Evolutionary conservation across 208 protist species (phyloP), one percentile per base, ranked within the genome.

Genomic region (Herpetomonas muscarum): DNA sequence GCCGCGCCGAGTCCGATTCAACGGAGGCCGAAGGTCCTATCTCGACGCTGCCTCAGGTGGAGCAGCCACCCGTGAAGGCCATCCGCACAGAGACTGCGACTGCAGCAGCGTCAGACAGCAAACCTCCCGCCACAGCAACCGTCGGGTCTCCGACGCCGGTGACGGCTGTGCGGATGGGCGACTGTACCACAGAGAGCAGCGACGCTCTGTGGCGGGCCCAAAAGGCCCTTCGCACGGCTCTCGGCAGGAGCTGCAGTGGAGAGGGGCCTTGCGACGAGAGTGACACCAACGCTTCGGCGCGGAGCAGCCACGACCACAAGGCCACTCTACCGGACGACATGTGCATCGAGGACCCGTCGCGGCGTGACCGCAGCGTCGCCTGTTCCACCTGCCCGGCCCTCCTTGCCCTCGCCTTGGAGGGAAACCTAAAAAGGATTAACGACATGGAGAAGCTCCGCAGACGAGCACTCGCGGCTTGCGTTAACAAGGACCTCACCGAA

Each of bases 401-500:
- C 5, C 54, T 76, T 15, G 48, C 74, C 1, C 31, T 47, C 21
- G 74, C 69, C n/a, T 31, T 81, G 29, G 34, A 52, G 36, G 29
- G 63, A 13, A 76, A 81, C 51, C 44, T 70, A 19, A 28, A 42
- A 15, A 55, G 59, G 2, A 68, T 77, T 55, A 62, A 64, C 21
- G 13, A 45, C 47, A 34, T 82, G 48, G 75, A 82, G 55, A 19
- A 49, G 29, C 26, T 54, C 13, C 52, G 75, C 25, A 24, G 49
- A 28, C 46, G 58, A 25, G 75, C 70, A 12, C 46, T 82, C 21
- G 56, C 56, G 6, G 75, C 75, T 17, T 82, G 75, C 50, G 25
- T 68, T 1, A 59, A 55, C 34, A 61, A 61, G 46, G 70, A 82
- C 53, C 53, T 56, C 39, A 53, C 39, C 0, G 72, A 17, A 12